Percentiles rank a stretch among this genome's conserved stretches.
These are phyloP conservation scores for Globisporangium megalacanthum DNA, from an alignment of 352 stramenopile species.

Conservation along the genomic window DNA sequence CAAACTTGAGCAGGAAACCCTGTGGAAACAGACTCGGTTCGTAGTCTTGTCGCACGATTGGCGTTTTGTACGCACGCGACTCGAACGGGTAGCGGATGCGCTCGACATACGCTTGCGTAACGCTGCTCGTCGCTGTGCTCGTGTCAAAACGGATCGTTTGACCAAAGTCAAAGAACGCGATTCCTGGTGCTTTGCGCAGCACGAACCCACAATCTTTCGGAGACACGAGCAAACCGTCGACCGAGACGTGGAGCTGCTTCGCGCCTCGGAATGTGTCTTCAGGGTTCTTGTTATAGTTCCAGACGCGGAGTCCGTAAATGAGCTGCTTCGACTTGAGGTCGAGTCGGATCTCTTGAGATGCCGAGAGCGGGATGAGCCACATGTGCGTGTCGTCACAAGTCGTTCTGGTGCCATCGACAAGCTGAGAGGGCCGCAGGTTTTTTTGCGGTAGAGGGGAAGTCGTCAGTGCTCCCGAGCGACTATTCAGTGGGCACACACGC, in stretches of 20 bases:
- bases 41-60: conserved; percentile 81
- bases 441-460: not conserved
- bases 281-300: conserved; percentile 81
- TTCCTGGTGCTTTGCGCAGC: conserved; percentile 76
- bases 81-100: conserved; percentile 38
- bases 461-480: not conserved
- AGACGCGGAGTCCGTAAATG: conserved; percentile 63
- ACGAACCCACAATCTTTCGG: conserved; percentile 50
- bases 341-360: conserved; percentile 41
- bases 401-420: conserved; percentile 74
- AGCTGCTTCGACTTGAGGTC: conserved; percentile 46
- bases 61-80: conserved; percentile 57
- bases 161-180: conserved; percentile 61
- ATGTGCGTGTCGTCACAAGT: conserved; percentile 89
- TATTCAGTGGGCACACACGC: not conserved
- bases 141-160: conserved; percentile 51
- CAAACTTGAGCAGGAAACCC: conserved; percentile 81
- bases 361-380: conserved; percentile 80
- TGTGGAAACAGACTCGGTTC: conserved; percentile 76
- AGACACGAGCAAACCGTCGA: conserved; percentile 52
- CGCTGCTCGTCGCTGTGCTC: conserved; percentile 3
- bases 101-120: conserved; percentile 22
- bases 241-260: conserved; percentile 44
- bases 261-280: conserved; percentile 69
- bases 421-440: conserved; percentile 13